Conservation (phyloP, 495 filamentous ascomycete genomes). For the Penicillium crystallinum region DNA sequence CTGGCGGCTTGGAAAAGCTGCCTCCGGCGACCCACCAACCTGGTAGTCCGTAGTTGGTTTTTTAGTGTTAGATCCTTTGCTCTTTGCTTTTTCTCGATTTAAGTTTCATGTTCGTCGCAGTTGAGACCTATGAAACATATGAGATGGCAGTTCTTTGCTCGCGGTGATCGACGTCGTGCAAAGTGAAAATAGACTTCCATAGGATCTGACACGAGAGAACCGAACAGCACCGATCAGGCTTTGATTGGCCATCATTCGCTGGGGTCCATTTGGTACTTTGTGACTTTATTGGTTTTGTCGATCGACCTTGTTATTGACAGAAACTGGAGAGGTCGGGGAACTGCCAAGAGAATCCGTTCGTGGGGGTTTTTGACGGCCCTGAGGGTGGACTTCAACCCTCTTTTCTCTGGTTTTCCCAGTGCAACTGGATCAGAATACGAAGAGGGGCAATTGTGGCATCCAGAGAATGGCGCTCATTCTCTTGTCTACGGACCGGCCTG, state of each 20-base stretch:
- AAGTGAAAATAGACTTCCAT: neutral
- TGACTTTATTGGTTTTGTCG: neutral
- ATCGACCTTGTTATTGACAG: neutral
- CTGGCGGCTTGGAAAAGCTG: neutral
- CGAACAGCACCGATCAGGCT: constrained; percentile 1
- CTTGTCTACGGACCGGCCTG: neutral
- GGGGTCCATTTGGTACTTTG: neutral
- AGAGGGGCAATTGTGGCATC: neutral
- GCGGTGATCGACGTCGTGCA: neutral
- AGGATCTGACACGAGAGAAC: neutral
- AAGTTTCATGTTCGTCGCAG: neutral
- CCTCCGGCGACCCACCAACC: neutral
- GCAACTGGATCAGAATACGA: neutral
- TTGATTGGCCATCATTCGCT: neutral
- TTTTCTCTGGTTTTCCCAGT: neutral
- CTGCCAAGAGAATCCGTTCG: neutral
- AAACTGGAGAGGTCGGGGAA: neutral
- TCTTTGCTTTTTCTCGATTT: neutral
- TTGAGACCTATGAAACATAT: neutral
- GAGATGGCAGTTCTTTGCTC: neutral
- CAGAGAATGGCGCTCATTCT: neutral
- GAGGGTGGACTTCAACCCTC: neutral
- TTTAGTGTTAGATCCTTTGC: neutral
- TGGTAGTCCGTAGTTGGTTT: neutral
- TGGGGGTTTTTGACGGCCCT: neutral